Evolutionary conservation across 2,329 filamentous ascomycete species (phyloP), one percentile per base, ranked within the genome.

Genomic region (Cercospora sojina): DNA sequence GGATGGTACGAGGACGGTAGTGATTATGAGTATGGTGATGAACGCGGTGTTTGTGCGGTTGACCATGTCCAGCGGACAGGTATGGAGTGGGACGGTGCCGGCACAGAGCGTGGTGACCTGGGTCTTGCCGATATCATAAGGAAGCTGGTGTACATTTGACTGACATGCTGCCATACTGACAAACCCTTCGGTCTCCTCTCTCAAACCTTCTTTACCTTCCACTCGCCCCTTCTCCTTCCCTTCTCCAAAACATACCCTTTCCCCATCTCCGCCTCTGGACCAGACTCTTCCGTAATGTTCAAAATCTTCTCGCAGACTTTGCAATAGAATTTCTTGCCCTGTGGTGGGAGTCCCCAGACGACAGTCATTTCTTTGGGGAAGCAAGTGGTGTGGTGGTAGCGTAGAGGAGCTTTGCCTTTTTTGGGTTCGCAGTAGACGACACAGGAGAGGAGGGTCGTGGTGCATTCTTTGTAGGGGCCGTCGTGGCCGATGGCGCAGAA

Each of bases 1-100:
- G 5, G 67, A 71, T 60, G 67, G 65, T 3, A 66, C 64, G 10
- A 66, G 68, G 35, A 69, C 66, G 7, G 70, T 70, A 9, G 70
- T 68, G 5, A 64, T 71, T 1, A 35, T 67, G 58, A 70, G 62
- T 31, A 68, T 65, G 10, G 35, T 69, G 3, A 38, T n/a, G 0
- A 69, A 62, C 18, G 47, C 64, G 23, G 29, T 70, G 7, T 67
- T 60, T 27, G n/a, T 70, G 49, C 62, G 56, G n/a, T 29, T 70
- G 35, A 69, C 65, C 3, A 69, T 65, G 16, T 62, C 38, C 2
- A 69, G 68, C 27, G 70, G 70, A 0, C 49, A 67, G 65, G 55
- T 29, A 5, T 71, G 68, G 68, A 69, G 68, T 53, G 70, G 70
- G 1, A 65, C 35, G 1, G 25, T 70, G 41, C 68, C 68, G 38